These are phyloP conservation scores for Lablab purpureus DNA, from an alignment of 306 rosid genomes.

Conservation along the genomic window DNA sequence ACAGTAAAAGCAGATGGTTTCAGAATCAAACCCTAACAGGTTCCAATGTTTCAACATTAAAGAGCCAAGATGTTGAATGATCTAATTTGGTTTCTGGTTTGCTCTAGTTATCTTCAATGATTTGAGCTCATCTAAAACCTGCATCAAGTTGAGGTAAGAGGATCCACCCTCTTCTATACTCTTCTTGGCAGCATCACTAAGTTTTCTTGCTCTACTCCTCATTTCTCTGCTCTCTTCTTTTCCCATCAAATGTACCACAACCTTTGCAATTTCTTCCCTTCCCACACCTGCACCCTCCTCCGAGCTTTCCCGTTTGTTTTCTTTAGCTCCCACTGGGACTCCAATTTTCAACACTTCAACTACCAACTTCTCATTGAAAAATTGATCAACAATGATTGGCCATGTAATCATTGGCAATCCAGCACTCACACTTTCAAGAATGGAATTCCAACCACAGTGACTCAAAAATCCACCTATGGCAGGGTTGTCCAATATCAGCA, in stretches of 20 bases:
- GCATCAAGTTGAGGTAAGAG: too few species aligned
- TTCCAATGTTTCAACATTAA: too few species aligned
- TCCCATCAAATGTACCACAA: conserved; percentile 44
- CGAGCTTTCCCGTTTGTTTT: neutral
- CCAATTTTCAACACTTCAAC: conserved; percentile 44
- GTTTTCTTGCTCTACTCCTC: conserved; percentile 38
- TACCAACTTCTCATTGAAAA: conserved; percentile 48
- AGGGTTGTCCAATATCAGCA: conserved; percentile 47
- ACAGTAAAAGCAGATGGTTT: too few species aligned
- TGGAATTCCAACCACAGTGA: conserved; percentile 53
- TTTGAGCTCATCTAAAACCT: too few species aligned
- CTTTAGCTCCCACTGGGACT: conserved; percentile 42
- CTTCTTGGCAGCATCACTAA: conserved; percentile 41
- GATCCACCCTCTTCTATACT: too few species aligned
- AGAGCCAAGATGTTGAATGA: too few species aligned
- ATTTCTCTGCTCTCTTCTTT: conserved; percentile 37
- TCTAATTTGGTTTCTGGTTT: too few species aligned
- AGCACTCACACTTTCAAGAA: conserved; percentile 41
- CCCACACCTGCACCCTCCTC: neutral
- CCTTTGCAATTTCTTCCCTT: conserved; percentile 40
- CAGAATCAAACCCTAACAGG: too few species aligned
- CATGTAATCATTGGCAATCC: conserved; percentile 52
- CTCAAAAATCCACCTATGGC: conserved; percentile 45
- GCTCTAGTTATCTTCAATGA: too few species aligned
- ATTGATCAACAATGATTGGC: conserved; percentile 46